Conservation (phyloP, 2,329 filamentous ascomycete genomes). For the Hypoxylon sp. region DNA sequence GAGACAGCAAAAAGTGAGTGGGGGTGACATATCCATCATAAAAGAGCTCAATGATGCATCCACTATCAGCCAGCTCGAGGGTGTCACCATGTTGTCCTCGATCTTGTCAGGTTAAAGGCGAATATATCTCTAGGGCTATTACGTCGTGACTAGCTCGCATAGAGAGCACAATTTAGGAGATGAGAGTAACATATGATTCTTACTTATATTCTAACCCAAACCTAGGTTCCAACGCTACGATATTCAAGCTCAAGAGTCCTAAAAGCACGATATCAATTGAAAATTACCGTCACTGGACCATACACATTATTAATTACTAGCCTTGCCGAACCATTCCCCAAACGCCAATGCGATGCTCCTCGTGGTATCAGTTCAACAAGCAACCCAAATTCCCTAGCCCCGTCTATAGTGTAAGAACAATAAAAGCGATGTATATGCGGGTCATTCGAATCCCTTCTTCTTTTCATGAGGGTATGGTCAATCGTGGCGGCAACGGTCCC, state of each 20-base stretch:
- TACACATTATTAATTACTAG: conserved; percentile 1
- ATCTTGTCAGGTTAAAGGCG: no score
- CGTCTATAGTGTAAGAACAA: conserved; percentile 6
- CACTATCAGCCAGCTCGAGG: no score
- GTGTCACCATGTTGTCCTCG: no score
- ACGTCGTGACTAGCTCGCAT: no score
- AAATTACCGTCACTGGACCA: conserved; percentile 1
- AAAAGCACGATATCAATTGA: not conserved
- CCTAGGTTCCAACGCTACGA: no score
- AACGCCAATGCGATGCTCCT: conserved; percentile 29
- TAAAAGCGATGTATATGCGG: not conserved
- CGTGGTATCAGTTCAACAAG: conserved; percentile 29
- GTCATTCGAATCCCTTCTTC: not conserved
- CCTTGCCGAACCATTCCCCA: not conserved
- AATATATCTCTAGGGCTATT: no score
- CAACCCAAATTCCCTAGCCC: not conserved
- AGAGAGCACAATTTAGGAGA: no score
- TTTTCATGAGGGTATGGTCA: conserved; percentile 27
- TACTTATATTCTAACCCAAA: no score
- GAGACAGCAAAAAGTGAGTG: no score
- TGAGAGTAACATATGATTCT: no score
- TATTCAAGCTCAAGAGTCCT: not conserved
- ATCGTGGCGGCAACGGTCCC: conserved; percentile 25
- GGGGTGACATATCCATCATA: no score
- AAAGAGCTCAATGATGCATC: no score